phyloP scores from a whole-genome alignment of 2,329 filamentous ascomycete species.

The Orbilia ellipsospora region DNA sequence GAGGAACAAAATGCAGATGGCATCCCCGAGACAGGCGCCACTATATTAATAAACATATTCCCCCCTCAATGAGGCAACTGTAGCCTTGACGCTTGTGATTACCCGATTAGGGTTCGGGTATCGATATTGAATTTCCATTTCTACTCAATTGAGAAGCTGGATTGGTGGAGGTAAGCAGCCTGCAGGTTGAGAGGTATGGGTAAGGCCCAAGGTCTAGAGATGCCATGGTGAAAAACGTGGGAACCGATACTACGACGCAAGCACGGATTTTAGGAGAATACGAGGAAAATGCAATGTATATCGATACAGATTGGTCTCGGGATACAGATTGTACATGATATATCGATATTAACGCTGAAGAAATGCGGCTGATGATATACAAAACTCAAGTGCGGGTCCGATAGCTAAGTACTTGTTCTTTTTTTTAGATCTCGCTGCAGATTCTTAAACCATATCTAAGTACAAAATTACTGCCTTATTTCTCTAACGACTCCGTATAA shows the following conservation, averaged over 20 bases:
- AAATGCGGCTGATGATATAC: conserved; percentile 23
- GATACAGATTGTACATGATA: neutral
- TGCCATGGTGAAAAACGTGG: conserved; percentile 1
- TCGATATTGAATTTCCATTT: conserved; percentile 45
- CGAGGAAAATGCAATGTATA: neutral
- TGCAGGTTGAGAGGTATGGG: conserved; percentile 16
- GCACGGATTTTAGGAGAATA: neutral
- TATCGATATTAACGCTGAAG: neutral
- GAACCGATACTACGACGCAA: too few relatives aligned
- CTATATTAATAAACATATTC: neutral
- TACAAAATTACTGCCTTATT: neutral
- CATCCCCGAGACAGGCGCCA: conserved; percentile 37
- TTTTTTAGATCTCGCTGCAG: conserved; percentile 21
- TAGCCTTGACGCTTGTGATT: conserved; percentile 52
- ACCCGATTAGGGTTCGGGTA: conserved; percentile 37
- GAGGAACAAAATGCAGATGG: conserved; percentile 1
- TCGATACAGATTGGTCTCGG: neutral
- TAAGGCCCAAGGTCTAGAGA: neutral
- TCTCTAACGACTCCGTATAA: neutral
- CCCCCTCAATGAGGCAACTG: conserved; percentile 43
- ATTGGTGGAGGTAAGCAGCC: conserved; percentile 30
- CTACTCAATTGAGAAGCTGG: conserved; percentile 47
- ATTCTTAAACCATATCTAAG: conserved; percentile 43
- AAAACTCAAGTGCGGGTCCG: too few relatives aligned
- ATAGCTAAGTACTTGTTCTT: too few relatives aligned